Evolutionary conservation across 2,329 filamentous ascomycete genomes (phyloP), one percentile per base, ranked within the genome.

Genomic region (Penicillium concentricum): DNA sequence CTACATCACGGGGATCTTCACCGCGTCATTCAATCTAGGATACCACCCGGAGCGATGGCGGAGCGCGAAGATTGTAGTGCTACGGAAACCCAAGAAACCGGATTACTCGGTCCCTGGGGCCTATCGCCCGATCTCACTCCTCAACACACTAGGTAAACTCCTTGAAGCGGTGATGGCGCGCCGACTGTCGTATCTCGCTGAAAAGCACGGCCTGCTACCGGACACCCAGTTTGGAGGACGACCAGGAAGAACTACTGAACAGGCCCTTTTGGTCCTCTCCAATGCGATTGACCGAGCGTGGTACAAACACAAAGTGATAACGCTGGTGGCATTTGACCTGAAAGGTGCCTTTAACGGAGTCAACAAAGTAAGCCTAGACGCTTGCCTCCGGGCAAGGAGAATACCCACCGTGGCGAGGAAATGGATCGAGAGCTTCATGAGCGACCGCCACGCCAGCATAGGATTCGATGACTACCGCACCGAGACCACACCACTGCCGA

Each of bases 51-150:
- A 49, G 28, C 48, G 50, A 55, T 68, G 54, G 64, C 50, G 60
- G 8, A 51, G 20, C 13, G 62, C 58, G 20, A 57, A 56, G 18
- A 68, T 69, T 34, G 44, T 68, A 5, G 60, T 66, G 2, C 50
- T 69, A 26, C 51, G 63, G 24, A 71, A 71, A 41, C 67, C 62
- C 2, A 56, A 59, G 5, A 69, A 70, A 37, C 57, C 48, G 22
- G 61, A 71, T 48, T 72, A 72, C 47, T 56, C 54, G 20, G 28
- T 61, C 1, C 57, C 63, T 0, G 58, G 63, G 38, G 63, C 63
- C 13, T 70, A 69, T 32, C 56, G 59, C 9, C 68, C 59, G 18
- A 71, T 71, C 42, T 70, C 63, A 38, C 61, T 65, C 0, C 61
- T 71, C 0, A 63, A 63, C 20, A 68, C 61, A 26, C 61, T 68